Percentiles rank a stretch among this genome's conserved stretches.
Conservation (phyloP, 108 stramenopile species). For the Aurantiochytrium sp. region DNA sequence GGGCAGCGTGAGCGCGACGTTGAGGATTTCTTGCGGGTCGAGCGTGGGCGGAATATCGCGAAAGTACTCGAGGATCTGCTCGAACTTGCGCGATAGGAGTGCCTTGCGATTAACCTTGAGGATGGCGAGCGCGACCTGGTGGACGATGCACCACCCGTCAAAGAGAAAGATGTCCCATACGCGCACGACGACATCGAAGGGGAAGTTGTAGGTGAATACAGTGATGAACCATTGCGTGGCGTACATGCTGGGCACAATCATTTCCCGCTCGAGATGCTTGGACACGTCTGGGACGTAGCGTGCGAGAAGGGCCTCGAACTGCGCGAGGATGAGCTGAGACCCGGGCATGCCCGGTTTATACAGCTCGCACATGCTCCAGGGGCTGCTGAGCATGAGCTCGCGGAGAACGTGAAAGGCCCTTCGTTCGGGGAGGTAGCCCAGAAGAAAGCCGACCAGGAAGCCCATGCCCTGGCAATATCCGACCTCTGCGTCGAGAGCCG, state of each 20-base stretch:
- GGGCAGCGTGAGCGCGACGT: not conserved
- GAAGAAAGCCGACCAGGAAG: constrained; percentile 55
- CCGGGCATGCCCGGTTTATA: constrained; percentile 17
- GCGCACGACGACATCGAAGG: constrained; percentile 83
- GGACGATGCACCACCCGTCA: constrained; percentile 89
- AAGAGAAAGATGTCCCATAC: constrained; percentile 77
- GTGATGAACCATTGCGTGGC: constrained; percentile 94
- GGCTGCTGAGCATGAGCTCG: not conserved
- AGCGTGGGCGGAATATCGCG: not conserved
- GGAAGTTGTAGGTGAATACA: constrained; percentile 84
- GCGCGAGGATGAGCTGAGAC: not conserved
- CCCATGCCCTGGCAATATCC: constrained; percentile 97
- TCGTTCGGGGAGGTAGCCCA: constrained; percentile 17
- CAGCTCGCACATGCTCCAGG: not conserved
- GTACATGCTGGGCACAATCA: constrained; percentile 87
- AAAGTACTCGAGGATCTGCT: constrained; percentile 18
- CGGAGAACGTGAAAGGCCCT: constrained; percentile 1
- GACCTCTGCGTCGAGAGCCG: constrained; percentile 71
- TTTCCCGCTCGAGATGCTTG: constrained; percentile 69
- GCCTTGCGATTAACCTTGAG: constrained; percentile 40
- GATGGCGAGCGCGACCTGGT: constrained; percentile 84
- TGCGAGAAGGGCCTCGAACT: constrained; percentile 50
- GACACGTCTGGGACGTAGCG: constrained; percentile 73
- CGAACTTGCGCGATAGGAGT: constrained; percentile 3
- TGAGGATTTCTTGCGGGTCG: not conserved